Conservation (phyloP, 2,329 filamentous ascomycete species). For the Aspergillus uvarum region DNA sequence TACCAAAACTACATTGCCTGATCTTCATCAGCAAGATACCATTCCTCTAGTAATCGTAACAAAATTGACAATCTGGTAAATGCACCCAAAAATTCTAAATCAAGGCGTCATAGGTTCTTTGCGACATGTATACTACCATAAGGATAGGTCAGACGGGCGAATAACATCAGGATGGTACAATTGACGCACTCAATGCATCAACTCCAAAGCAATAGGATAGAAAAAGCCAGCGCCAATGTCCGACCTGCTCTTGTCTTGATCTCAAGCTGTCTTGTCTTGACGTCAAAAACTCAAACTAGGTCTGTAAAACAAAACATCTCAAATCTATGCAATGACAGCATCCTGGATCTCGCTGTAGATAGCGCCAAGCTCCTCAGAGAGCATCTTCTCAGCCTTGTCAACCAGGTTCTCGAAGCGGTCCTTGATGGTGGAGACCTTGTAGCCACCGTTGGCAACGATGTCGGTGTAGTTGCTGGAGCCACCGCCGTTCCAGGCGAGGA, state of each 20-base stretch:
- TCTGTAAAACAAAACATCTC: constrained; percentile 9
- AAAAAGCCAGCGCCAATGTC: constrained; percentile 29
- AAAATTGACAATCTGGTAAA: constrained; percentile 36
- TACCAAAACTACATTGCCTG: not conserved
- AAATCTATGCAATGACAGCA: constrained; percentile 48
- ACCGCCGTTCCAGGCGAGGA: constrained; percentile 98
- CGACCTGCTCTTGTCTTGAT: constrained; percentile 5
- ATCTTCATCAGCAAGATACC: not conserved
- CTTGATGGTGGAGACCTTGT: constrained; percentile 52
- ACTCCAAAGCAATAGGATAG: constrained; percentile 16
- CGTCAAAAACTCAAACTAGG: constrained; percentile 5
- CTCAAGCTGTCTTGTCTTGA: constrained; percentile 24
- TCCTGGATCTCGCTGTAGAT: constrained; percentile 47
- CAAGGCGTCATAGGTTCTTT: constrained; percentile 21
- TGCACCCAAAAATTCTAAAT: constrained; percentile 24
- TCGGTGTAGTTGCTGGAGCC: constrained; percentile 86
- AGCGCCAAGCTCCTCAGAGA: constrained; percentile 47
- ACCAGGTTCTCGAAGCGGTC: constrained; percentile 44
- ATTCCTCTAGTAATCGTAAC: constrained; percentile 23
- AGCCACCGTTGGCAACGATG: constrained; percentile 73
- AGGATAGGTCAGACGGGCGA: constrained; percentile 24
- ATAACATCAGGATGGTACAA: constrained; percentile 23
- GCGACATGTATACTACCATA: constrained; percentile 30
- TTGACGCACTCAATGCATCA: constrained; percentile 21
- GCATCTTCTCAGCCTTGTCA: constrained; percentile 49